These are phyloP conservation scores for Eremothecium gossypii DNA, from an alignment of 1,139 yeast species.

Conservation along the genomic window DNA sequence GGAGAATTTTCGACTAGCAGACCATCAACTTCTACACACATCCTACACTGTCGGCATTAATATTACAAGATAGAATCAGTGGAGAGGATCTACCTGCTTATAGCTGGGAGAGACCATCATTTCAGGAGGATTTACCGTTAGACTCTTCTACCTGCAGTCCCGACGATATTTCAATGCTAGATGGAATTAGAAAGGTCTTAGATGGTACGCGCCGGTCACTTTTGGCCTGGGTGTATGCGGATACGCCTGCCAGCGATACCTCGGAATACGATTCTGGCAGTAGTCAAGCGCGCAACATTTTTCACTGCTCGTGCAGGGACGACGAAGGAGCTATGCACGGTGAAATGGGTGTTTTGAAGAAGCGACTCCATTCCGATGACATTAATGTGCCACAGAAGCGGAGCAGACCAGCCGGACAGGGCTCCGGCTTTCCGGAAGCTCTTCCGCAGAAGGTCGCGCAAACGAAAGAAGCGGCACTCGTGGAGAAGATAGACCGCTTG, in stretches of 20 bases:
- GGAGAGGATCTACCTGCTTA: too few relatives aligned
- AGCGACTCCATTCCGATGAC: slow-evolving; percentile 3
- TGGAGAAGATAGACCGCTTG: slow-evolving; percentile 8
- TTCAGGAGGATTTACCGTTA: too few relatives aligned
- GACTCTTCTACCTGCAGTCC: too few relatives aligned
- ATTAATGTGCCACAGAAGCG: slow-evolving; percentile 6
- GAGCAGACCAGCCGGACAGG: neutral
- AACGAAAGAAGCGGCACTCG: slow-evolving; percentile 6
- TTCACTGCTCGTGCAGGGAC: slow-evolving; percentile 2
- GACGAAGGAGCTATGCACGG: neutral
- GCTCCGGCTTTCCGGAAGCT: neutral
- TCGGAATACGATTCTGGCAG: neutral
- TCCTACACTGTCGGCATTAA: too few relatives aligned
- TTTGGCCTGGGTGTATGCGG: neutral
- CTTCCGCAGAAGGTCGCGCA: neutral
- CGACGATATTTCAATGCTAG: neutral
- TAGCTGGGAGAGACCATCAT: too few relatives aligned
- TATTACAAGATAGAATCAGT: too few relatives aligned
- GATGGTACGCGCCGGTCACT: slow-evolving; percentile 4
- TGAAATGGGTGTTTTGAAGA: neutral
- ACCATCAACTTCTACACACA: too few relatives aligned
- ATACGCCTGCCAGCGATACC: neutral
- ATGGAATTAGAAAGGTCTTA: slow-evolving; percentile 5
- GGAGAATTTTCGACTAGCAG: too few relatives aligned
- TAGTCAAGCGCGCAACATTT: slow-evolving; percentile 3